These are phyloP conservation scores for Deuterostichococcus epilithicus DNA, from an alignment of 139 green algal genomes.

Conservation along the genomic window DNA sequence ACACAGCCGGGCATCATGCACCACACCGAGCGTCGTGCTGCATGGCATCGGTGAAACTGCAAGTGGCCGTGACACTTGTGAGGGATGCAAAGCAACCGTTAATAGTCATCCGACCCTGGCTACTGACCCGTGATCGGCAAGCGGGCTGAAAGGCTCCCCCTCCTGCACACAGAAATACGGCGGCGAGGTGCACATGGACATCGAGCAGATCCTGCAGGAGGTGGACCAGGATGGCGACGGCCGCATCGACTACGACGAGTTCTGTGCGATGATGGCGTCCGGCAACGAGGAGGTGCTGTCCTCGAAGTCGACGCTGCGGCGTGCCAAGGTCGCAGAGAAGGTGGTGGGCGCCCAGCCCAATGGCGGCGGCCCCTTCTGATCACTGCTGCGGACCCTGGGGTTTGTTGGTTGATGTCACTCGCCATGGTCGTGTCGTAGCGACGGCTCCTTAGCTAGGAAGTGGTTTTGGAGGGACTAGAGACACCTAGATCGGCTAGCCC, in stretches of 20 bases:
- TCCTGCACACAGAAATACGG: neutral
- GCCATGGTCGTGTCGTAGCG: no score
- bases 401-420: no score
- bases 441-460: no score
- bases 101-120: no score
- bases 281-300: neutral
- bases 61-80: slow-evolving; percentile 5
- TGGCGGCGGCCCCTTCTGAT: neutral
- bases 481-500: no score
- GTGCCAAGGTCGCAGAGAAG: neutral
- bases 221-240: slow-evolving; percentile 70
- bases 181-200: slow-evolving; percentile 21
- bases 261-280: slow-evolving; percentile 61
- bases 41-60: neutral
- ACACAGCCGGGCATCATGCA: neutral
- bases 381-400: no score
- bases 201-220: slow-evolving; percentile 45
- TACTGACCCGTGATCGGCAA: no score
- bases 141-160: no score
- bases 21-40: neutral
- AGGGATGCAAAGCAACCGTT: slow-evolving; percentile 3
- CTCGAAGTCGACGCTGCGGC: neutral
- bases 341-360: neutral
- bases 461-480: no score
- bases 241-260: slow-evolving; percentile 77